A percentile compares a stretch with the other conserved stretches of the same genome.
Evolutionary conservation across 129 eudicot species (phyloP).

Genomic region (Saposhnikovia divaricata): DNA sequence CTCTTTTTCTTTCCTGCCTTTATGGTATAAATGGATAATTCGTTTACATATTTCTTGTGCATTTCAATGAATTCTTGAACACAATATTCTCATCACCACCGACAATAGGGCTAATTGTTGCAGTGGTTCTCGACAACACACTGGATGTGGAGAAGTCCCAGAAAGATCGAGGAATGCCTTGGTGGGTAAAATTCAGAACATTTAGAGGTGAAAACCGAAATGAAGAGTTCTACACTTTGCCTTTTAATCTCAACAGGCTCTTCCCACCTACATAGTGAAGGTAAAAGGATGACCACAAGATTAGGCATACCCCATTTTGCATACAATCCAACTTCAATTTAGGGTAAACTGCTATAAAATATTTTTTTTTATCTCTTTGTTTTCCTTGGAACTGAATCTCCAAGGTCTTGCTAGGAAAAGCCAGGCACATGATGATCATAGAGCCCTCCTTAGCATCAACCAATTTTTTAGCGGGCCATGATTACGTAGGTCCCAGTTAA

Average conservation of each 20-base stretch:
- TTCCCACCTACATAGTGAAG: slow-evolving; percentile 46
- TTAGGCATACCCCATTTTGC: background rate
- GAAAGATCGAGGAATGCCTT: slow-evolving; percentile 15
- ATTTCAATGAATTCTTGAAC: slow-evolving; percentile 6
- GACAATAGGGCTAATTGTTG: slow-evolving; percentile 6
- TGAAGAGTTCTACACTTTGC: slow-evolving; percentile 47
- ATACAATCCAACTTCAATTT: background rate
- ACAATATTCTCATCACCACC: slow-evolving; percentile 17
- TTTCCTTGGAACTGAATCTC: background rate
- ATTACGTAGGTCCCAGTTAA: background rate
- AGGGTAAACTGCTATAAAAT: background rate
- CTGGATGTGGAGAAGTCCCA: slow-evolving; percentile 14
- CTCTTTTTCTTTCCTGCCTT: background rate
- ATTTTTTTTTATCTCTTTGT: background rate
- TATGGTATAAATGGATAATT: background rate
- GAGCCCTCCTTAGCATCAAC: background rate
- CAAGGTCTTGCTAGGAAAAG: background rate
- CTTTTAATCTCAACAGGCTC: slow-evolving; percentile 58
- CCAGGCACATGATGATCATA: background rate
- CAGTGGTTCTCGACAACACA: slow-evolving; percentile 2
- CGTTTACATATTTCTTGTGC: background rate
- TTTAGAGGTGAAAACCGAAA: background rate
- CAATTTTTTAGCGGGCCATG: slow-evolving; percentile 11
- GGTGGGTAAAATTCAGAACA: slow-evolving; percentile 11
- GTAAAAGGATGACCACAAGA: background rate